phyloP scores from a whole-genome alignment of 2,329 filamentous ascomycete genomes.

The Trichoderma arundinaceum region DNA sequence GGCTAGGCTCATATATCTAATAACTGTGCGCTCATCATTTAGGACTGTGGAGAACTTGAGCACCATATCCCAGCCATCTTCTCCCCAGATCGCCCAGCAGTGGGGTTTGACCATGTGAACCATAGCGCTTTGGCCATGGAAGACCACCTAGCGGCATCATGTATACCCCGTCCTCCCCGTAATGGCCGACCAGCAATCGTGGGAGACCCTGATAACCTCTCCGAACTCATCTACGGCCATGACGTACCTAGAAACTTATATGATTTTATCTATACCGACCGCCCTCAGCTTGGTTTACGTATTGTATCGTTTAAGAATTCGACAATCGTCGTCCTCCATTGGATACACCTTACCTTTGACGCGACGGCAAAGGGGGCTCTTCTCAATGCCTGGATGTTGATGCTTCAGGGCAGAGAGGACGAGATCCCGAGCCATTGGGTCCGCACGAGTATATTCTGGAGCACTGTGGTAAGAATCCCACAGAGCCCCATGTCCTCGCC shows the following conservation, averaged over 20 bases:
- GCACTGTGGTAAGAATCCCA: not conserved
- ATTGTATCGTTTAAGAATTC: slow-evolving; percentile 55
- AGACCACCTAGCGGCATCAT: slow-evolving; percentile 49
- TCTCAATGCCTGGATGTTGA: slow-evolving; percentile 52
- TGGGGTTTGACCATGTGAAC: slow-evolving; percentile 48
- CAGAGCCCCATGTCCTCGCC: slow-evolving; percentile 18
- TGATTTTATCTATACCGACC: slow-evolving; percentile 51
- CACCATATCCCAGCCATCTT: slow-evolving; percentile 44
- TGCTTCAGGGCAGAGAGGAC: slow-evolving; percentile 50
- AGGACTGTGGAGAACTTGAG: slow-evolving; percentile 39
- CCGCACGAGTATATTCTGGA: slow-evolving; percentile 36
- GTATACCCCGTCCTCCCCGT: slow-evolving; percentile 43
- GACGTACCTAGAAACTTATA: slow-evolving; percentile 40
- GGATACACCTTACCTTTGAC: slow-evolving; percentile 56
- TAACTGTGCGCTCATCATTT: not conserved
- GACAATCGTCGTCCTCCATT: slow-evolving; percentile 54
- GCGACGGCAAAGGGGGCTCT: slow-evolving; percentile 51
- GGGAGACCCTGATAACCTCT: slow-evolving; percentile 32
- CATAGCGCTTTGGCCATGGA: slow-evolving; percentile 44
- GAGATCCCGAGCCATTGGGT: slow-evolving; percentile 48
- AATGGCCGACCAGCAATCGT: slow-evolving; percentile 34
- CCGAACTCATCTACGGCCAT: slow-evolving; percentile 30
- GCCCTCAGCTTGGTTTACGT: slow-evolving; percentile 54
- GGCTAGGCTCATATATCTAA: not conserved
- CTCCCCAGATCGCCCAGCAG: slow-evolving; percentile 44